Conservation (phyloP, 805 yeast species). For the Lachancea dasiensis region DNA sequence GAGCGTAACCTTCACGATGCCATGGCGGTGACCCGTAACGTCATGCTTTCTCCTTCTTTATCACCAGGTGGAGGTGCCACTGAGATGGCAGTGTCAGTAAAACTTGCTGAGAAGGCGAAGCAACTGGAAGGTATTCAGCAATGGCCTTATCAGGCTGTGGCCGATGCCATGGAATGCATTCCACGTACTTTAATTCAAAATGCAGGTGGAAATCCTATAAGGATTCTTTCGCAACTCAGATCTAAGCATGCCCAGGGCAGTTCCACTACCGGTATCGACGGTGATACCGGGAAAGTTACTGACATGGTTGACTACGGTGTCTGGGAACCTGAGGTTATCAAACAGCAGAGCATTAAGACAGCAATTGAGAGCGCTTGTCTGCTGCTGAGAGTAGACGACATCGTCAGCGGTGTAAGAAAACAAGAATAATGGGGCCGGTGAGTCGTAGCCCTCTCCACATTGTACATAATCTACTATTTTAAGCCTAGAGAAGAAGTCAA, state of each 20-base stretch:
- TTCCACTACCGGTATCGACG: constrained; percentile 85
- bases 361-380: constrained; percentile 96
- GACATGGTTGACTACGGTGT: constrained; percentile 95
- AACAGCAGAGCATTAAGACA: constrained; percentile 95
- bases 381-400: constrained; percentile 92
- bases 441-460: not conserved
- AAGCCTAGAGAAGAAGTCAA: no score
- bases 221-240: constrained; percentile 82
- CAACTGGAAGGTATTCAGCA: constrained; percentile 90
- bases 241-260: constrained; percentile 94
- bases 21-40: constrained; percentile 95
- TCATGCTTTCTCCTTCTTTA: constrained; percentile 86
- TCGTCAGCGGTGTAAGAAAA: constrained; percentile 89
- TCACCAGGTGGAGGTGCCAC: constrained; percentile 99
- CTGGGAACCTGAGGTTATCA: constrained; percentile 99
- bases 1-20: constrained; percentile 98
- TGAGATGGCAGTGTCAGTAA: constrained; percentile 95
- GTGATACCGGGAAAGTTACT: constrained; percentile 87
- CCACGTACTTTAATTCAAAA: constrained; percentile 97
- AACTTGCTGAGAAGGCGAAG: constrained; percentile 84
- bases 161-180: constrained; percentile 97
- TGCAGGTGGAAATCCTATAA: constrained; percentile 95
- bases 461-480: constrained; percentile 2
- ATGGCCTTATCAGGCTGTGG: constrained; percentile 98
- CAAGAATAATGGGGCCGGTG: constrained; percentile 23